Percentiles rank a stretch among this genome's conserved stretches.
phyloP scores from a whole-genome alignment of 768 basidiomycete genomes.

The Coprinellus micaceus region DNA sequence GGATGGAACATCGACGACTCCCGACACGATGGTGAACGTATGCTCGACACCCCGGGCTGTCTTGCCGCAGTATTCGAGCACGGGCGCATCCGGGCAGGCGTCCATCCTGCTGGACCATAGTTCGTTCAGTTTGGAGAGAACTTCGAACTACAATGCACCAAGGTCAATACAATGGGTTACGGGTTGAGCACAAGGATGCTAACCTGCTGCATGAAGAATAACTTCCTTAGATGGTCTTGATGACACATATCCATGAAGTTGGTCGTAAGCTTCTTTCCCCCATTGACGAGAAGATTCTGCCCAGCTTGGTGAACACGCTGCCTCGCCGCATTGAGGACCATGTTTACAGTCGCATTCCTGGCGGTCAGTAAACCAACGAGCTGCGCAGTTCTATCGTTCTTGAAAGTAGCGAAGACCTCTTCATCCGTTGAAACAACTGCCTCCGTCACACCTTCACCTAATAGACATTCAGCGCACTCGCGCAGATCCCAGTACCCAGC shows the following conservation, averaged over 20 bases:
- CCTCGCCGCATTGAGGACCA: slow-evolving; percentile 32
- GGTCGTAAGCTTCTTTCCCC: slow-evolving; percentile 35
- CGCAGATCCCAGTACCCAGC: slow-evolving; percentile 48
- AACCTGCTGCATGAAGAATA: slow-evolving; percentile 54
- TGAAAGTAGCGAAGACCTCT: slow-evolving; percentile 32
- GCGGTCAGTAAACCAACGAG: slow-evolving; percentile 26
- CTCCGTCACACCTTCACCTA: slow-evolving; percentile 17
- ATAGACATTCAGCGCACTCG: slow-evolving; percentile 30
- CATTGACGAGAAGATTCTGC: slow-evolving; percentile 38
- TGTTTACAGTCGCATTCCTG: slow-evolving; percentile 34
- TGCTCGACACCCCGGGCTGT: slow-evolving; percentile 28
- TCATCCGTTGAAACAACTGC: slow-evolving; percentile 34
- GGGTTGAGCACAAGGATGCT: slow-evolving; percentile 7
- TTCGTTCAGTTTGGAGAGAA: slow-evolving; percentile 40
- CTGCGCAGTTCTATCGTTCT: slow-evolving; percentile 12
- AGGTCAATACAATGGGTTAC: not conserved
- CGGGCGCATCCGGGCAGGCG: slow-evolving; percentile 45
- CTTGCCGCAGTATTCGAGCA: slow-evolving; percentile 35
- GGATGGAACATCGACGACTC: slow-evolving; percentile 37
- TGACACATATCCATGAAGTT: slow-evolving; percentile 47
- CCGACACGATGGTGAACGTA: slow-evolving; percentile 39
- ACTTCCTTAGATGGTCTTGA: slow-evolving; percentile 40
- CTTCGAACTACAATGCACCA: slow-evolving; percentile 38
- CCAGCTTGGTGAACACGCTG: slow-evolving; percentile 21
- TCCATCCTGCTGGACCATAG: slow-evolving; percentile 48